Conservation (phyloP, 495 filamentous ascomycete species). For the Chaetomium tenue region DNA sequence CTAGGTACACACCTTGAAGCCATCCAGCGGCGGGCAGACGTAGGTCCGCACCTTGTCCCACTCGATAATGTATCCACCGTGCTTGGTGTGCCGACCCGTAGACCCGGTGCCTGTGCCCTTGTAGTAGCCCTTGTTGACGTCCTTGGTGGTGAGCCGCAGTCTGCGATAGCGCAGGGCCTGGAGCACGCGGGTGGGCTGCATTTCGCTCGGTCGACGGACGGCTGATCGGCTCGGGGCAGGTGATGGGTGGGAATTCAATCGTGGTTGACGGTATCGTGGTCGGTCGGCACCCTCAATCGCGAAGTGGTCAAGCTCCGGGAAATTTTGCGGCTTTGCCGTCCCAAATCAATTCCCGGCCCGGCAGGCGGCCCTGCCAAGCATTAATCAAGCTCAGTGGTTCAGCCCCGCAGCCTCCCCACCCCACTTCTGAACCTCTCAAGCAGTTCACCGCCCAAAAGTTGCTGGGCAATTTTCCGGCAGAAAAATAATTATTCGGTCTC, state of each 20-base stretch:
- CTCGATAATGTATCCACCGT: constrained; percentile 80
- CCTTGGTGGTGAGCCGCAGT: constrained; percentile 81
- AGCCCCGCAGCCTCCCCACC: constrained; percentile 14
- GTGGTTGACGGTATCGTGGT: not conserved
- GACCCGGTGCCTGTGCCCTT: constrained; percentile 88
- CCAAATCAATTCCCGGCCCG: not conserved
- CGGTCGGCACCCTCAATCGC: not conserved
- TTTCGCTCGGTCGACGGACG: constrained; percentile 27
- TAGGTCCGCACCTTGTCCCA: constrained; percentile 88
- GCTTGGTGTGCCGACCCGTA: constrained; percentile 81
- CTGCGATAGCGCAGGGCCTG: constrained; percentile 61
- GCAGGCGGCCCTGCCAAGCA: not conserved
- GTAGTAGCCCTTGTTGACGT: constrained; percentile 90
- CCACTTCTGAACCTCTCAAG: not conserved
- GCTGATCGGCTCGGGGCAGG: not conserved
- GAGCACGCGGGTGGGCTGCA: constrained; percentile 71
- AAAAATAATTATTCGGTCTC: constrained; percentile 30
- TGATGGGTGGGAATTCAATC: not conserved
- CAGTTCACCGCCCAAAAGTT: constrained; percentile 37
- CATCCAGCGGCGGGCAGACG: constrained; percentile 66
- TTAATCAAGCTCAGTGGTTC: not conserved
- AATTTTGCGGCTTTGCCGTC: constrained; percentile 21
- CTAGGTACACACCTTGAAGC: constrained; percentile 64
- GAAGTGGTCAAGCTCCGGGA: constrained; percentile 5
- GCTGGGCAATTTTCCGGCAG: constrained; percentile 23